Evolutionary conservation across 306 rosid genomes (phyloP).

Genomic region (Astragalus glycyphyllos): DNA sequence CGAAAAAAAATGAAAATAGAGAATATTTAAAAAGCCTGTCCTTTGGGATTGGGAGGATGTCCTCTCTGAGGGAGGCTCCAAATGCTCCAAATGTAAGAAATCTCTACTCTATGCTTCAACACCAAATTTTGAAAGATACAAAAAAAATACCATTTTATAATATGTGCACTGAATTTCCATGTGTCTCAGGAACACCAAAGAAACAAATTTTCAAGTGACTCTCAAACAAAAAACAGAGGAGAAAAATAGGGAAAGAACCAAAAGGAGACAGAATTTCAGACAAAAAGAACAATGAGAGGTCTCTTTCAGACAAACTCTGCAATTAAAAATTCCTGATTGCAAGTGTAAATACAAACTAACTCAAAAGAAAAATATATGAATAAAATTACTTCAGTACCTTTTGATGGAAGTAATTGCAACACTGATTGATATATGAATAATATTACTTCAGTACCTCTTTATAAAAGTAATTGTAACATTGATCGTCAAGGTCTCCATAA

Average conservation of each 20-base stretch:
- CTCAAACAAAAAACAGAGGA: neutral
- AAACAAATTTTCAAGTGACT: neutral
- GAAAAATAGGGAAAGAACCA: neutral
- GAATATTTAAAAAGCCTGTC: neutral
- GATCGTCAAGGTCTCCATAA: neutral
- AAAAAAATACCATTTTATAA: neutral
- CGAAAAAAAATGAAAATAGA: neutral
- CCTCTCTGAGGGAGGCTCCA: neutral
- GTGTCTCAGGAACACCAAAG: neutral
- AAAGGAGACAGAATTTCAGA: neutral
- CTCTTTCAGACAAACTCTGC: slow-evolving; percentile 5
- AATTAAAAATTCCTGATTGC: neutral
- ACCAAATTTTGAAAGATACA: neutral
- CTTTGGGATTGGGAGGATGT: neutral
- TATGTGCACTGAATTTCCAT: neutral
- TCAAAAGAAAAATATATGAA: neutral
- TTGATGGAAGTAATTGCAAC: neutral
- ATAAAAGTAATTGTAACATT: neutral
- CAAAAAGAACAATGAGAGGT: neutral
- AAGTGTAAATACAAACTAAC: neutral
- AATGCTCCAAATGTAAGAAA: neutral
- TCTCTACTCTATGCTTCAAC: neutral
- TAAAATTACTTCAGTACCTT: neutral
- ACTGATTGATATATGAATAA: too few relatives aligned
- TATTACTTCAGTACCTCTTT: neutral